Percentiles rank a stretch among this genome's conserved stretches.
phyloP scores from a whole-genome alignment of 73 alveolate genomes.

The Symbiodinium natans region DNA sequence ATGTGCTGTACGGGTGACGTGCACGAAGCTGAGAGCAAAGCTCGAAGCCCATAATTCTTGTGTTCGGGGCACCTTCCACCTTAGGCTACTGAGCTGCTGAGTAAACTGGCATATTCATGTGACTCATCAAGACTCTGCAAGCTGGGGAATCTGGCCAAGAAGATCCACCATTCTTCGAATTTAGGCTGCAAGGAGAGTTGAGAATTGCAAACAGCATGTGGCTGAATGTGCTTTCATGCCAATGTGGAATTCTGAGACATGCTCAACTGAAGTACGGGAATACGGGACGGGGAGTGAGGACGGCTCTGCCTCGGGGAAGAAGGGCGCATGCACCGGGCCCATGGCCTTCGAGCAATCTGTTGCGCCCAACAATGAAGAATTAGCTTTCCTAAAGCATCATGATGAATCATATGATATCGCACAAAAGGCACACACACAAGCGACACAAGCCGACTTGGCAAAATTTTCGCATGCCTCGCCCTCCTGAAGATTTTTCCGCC shows the following conservation, averaged over 20 bases:
- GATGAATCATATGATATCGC: too few species aligned
- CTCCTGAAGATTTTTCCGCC: constrained; percentile 89
- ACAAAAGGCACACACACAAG: too few species aligned
- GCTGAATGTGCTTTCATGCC: background rate
- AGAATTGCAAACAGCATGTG: background rate
- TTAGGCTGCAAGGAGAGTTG: constrained; percentile 15
- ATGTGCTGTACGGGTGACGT: background rate
- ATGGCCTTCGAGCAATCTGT: constrained; percentile 30
- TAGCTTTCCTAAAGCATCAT: too few species aligned
- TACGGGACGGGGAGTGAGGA: background rate
- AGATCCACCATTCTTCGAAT: constrained; percentile 93
- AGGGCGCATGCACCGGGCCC: constrained; percentile 93
- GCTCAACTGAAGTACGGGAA: background rate
- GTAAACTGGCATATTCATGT: background rate
- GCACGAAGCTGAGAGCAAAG: background rate
- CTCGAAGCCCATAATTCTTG: constrained; percentile 73
- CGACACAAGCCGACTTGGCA: too few species aligned
- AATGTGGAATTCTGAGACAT: background rate
- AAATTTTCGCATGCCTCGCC: constrained; percentile 20
- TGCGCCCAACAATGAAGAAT: too few species aligned
- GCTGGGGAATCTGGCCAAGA: constrained; percentile 23
- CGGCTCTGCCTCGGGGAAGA: constrained; percentile 54
- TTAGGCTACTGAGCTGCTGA: background rate
- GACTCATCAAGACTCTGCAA: too few species aligned
- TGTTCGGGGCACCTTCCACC: constrained; percentile 88